Conservation (phyloP, 2,329 filamentous ascomycete species). For the Massarina eburnea region DNA sequence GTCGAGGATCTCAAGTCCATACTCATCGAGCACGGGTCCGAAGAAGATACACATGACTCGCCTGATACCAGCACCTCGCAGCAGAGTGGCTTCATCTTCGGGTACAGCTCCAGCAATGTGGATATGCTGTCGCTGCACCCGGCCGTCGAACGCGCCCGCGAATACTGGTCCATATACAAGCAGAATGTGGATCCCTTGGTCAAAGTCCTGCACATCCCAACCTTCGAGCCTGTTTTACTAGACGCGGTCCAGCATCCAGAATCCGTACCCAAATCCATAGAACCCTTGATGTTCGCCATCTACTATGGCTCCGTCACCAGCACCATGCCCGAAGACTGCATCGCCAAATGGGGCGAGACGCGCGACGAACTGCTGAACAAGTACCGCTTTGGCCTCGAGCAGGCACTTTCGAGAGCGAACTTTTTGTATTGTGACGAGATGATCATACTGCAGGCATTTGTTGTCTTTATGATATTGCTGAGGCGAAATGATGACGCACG, state of each 20-base stretch:
- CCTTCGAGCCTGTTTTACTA: slow-evolving; percentile 62
- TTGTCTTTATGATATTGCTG: slow-evolving; percentile 61
- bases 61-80: slow-evolving; percentile 48
- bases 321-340: slow-evolving; percentile 51
- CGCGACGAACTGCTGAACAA: slow-evolving; percentile 52
- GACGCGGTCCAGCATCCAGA: slow-evolving; percentile 62
- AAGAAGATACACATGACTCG: slow-evolving; percentile 58
- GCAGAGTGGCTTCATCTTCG: slow-evolving; percentile 72
- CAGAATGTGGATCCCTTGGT: slow-evolving; percentile 74
- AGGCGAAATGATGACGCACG: slow-evolving; percentile 54
- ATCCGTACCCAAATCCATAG: slow-evolving; percentile 59
- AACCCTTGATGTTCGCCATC: slow-evolving; percentile 63
- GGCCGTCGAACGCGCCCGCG: slow-evolving; percentile 63
- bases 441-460: slow-evolving; percentile 63
- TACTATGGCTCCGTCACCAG: slow-evolving; percentile 62
- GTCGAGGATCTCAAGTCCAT: slow-evolving; percentile 65
- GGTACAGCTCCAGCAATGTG: slow-evolving; percentile 70
- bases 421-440: slow-evolving; percentile 64
- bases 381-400: slow-evolving; percentile 65
- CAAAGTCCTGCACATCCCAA: slow-evolving; percentile 71
- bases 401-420: slow-evolving; percentile 64
- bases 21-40: slow-evolving; percentile 62
- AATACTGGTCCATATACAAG: slow-evolving; percentile 70
- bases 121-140: slow-evolving; percentile 68
- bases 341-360: slow-evolving; percentile 53